These are phyloP conservation scores for Annona squamosa DNA, from an alignment of 164 flowering plant genomes.

Conservation along the genomic window DNA sequence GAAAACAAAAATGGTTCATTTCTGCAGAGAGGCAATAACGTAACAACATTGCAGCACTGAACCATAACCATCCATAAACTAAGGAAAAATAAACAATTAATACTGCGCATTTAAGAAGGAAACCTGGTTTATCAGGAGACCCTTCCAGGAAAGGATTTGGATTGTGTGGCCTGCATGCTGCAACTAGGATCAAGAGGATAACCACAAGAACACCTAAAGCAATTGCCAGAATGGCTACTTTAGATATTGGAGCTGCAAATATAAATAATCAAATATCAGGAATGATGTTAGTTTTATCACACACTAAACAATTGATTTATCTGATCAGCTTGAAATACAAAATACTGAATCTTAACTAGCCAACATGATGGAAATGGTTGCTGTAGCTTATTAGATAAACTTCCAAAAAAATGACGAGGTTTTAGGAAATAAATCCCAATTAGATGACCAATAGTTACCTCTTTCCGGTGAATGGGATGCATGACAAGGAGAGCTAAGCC, in stretches of 20 bases:
- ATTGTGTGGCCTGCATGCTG: conserved; percentile 66
- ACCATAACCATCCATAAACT: no score
- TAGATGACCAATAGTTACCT: conserved; percentile 37
- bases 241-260: conserved; percentile 75
- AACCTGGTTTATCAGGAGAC: conserved; percentile 78
- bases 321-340: neutral
- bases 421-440: neutral
- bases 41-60: no score
- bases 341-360: no score
- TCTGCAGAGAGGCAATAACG: no score
- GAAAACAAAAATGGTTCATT: no score
- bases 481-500: conserved; percentile 65
- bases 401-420: neutral
- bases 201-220: conserved; percentile 76
- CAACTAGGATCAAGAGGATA: conserved; percentile 78
- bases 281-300: neutral
- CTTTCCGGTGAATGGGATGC: conserved; percentile 42
- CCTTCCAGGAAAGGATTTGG: conserved; percentile 53
- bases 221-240: conserved; percentile 87
- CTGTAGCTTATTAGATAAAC: neutral
- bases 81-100: no score
- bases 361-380: neutral
- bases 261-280: neutral
- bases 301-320: neutral
- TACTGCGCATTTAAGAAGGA: neutral